Evolutionary conservation across 2,329 filamentous ascomycete species (phyloP), one percentile per base, ranked within the genome.

Genomic region (Rhinocladiella similis): DNA sequence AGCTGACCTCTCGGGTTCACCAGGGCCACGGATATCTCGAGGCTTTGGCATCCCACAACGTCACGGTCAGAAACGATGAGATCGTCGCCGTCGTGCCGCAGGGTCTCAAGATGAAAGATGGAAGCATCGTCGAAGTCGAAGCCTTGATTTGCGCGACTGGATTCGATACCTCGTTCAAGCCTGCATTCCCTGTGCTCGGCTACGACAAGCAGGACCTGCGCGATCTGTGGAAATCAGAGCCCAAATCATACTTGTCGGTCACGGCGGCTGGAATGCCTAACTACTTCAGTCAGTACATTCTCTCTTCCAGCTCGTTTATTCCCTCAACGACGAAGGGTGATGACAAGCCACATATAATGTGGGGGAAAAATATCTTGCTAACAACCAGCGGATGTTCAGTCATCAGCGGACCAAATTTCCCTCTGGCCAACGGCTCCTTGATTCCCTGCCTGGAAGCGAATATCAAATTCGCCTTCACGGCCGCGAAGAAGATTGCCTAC

Each of bases 231-330:
- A 19, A 3, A 3, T 35, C 42, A 13, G 80, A 76, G 75, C 66
- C 68, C 3, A 64, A 70, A n/a, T 47, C 45, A 9, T 81, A 81
- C 66, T 65, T 80, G 5, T 75, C 75, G 6, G 61, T 80, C 5
- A 73, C 74, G 0, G 75, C 75, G 3, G 68, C 75, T 1, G 70
- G 73, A 1, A 77, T 79, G 59, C 78, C 78, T 18, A 73, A 46
- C 33, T 71, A 69, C 49, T 67, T 73, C 49, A 48, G 54, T 56
- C 16, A 49, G 53, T 55, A 22, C 18, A 25, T 7, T n/a, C 20
- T 12, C 13, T 7, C 20, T 1, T 36, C 16, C 13, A 5, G 12
- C 2, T 18, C 36, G 14, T 14, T 9, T 53, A n/a, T n/a, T 7
- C 35, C 33, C 10, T 25, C 22, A 5, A 5, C 22, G 22, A 25